Evolutionary conservation across 371 early-diverging fungal species (phyloP), one percentile per base, ranked within the genome.

Genomic region (Apophysomyces elegans): DNA sequence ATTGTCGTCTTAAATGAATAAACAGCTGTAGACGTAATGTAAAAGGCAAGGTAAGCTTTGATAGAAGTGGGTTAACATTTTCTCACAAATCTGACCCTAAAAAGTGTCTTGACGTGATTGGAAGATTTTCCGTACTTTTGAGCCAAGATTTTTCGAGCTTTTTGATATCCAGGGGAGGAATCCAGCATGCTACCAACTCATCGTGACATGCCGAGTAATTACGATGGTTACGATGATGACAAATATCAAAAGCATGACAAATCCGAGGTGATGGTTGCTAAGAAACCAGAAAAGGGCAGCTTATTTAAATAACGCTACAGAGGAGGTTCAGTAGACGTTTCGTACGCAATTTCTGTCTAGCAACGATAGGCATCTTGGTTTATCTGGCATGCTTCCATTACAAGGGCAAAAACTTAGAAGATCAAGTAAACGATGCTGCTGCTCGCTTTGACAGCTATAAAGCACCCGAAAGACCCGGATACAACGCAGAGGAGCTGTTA

Each of bases 171-270:
- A 26, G 32, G 32, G 32, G 32, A 26, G 32, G 32, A 26, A 26
- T 26, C 32, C 32, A 26, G 32, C n/a, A 80, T 81, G 81, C 68
- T 81, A 47, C 78, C 81, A 16, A 68, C 67, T 41, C 77, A 81
- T 61, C 76, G 73, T 61, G 71, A 59, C 50, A 72, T 70, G 67
- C 67, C 65, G 37, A 66, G 61, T 43, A 70, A 71, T 46, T 58
- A 59, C n/a, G 43, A 38, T 21, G 64, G 61, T 57, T 61, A 67
- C 38, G 63, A 67, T 54, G 65, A 71, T 41, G 73, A 76, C 58
- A 72, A 74, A 37, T 73, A 78, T 56, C 57, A 37, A 8, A 69
- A 71, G 54, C 63, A 75, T 47, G 71, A 73, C 57, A 73, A 74
- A 56, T 67, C 12, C 35, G 16, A 37, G 21, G 7, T 13, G 2